Conservation (phyloP, 1,139 yeast species). For the Geotrichum restrictum region DNA sequence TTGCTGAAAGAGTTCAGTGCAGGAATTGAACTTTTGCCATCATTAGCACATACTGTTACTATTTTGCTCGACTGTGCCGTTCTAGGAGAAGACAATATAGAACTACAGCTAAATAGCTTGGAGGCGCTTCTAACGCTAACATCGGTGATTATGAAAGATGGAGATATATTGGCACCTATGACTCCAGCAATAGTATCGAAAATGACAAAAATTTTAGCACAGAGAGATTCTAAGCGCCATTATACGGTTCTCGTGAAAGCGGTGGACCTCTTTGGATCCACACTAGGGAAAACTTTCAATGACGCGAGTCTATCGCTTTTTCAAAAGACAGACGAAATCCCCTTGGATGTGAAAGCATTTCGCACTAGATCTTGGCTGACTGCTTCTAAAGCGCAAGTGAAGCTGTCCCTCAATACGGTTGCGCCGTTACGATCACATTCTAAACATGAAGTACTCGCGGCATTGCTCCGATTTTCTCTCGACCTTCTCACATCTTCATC, state of each 20-base stretch:
- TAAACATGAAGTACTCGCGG: conserved; percentile 36
- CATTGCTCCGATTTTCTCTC: conserved; percentile 36
- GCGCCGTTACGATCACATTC: conserved; percentile 30
- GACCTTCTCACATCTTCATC: conserved; percentile 36
- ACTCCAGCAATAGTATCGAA: conserved; percentile 57
- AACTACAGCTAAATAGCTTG: conserved; percentile 32
- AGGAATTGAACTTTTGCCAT: conserved; percentile 37
- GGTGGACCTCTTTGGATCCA: conserved; percentile 36
- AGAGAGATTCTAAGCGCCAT: conserved; percentile 41
- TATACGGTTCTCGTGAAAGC: conserved; percentile 41
- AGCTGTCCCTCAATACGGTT: conserved; percentile 33
- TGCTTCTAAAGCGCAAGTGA: conserved; percentile 61
- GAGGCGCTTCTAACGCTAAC: conserved; percentile 39
- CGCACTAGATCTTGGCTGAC: conserved; percentile 59
- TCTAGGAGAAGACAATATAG: conserved; percentile 28
- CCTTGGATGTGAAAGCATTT: conserved; percentile 16
- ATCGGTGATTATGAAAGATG: conserved; percentile 37
- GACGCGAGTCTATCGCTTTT: conserved; percentile 40
- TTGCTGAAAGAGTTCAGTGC: conserved; percentile 12
- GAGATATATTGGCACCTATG: conserved; percentile 51
- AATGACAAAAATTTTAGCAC: conserved; percentile 44
- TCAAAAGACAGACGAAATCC: conserved; percentile 1
- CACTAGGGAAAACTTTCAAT: conserved; percentile 42
- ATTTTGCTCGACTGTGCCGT: conserved; percentile 43
- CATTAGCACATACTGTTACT: conserved; percentile 48